phyloP scores from a whole-genome alignment of 1,284 basidiomycete genomes.

The Microbotryomycetes sp. region DNA sequence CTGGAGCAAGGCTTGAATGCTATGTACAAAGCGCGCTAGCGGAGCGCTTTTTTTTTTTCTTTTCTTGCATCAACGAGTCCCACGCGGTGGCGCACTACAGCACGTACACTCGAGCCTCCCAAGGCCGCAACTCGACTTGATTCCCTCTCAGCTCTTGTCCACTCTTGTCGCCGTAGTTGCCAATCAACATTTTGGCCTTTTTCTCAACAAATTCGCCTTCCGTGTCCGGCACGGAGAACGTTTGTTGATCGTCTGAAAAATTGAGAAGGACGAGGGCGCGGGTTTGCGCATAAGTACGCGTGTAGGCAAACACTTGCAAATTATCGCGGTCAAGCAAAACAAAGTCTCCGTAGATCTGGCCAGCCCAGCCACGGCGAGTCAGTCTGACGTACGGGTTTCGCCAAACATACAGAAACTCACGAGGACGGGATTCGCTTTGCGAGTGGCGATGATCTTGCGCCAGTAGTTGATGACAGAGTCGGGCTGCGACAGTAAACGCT shows the following conservation, averaged over 20 bases:
- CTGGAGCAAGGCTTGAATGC: too few species aligned
- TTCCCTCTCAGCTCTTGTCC: not conserved
- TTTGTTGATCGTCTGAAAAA: conserved; percentile 42
- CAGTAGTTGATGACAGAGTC: not conserved
- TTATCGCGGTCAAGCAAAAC: conserved; percentile 46
- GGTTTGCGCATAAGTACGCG: conserved; percentile 42
- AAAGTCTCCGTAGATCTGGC: conserved; percentile 50
- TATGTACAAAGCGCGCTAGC: too few species aligned
- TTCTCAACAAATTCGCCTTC: not conserved
- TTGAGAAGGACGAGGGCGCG: conserved; percentile 48
- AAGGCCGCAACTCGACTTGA: not conserved
- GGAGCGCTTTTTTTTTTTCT: too few species aligned
- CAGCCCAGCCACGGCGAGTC: too few species aligned
- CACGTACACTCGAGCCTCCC: not conserved
- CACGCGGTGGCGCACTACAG: too few species aligned
- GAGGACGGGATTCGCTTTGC: not conserved
- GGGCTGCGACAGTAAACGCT: not conserved
- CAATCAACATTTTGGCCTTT: not conserved
- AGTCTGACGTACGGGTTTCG: too few species aligned
- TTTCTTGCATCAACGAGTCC: too few species aligned
- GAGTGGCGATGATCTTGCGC: not conserved
- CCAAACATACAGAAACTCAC: too few species aligned
- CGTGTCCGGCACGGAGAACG: not conserved
- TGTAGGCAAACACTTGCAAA: conserved; percentile 53
- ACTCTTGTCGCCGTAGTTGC: not conserved